A percentile compares a stretch with the other conserved stretches of the same genome.
Conservation (phyloP, 1,139 yeast genomes). For the Scheffersomyces stambukii region DNA sequence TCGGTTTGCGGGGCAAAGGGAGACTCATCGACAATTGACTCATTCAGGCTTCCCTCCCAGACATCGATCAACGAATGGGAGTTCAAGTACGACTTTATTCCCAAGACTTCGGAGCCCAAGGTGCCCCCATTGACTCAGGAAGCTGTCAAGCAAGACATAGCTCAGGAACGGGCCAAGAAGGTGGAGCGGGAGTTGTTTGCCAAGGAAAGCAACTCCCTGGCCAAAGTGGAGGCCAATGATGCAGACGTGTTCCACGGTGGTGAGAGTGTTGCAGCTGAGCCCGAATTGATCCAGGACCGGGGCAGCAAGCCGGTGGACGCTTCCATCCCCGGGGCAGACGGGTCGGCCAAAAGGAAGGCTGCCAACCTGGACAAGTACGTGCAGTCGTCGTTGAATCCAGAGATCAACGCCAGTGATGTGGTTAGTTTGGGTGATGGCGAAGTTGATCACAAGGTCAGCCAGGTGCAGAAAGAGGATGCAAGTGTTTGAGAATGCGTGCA, state of each 20-base stretch:
- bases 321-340: slow-evolving; percentile 10
- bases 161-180: slow-evolving; percentile 35
- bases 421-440: slow-evolving; percentile 34
- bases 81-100: slow-evolving; percentile 49
- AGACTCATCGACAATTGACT: slow-evolving; percentile 44
- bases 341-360: slow-evolving; percentile 22
- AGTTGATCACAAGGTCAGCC: slow-evolving; percentile 35
- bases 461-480: slow-evolving; percentile 24
- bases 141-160: slow-evolving; percentile 48
- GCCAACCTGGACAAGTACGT: slow-evolving; percentile 41
- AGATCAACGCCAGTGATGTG: slow-evolving; percentile 35
- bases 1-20: slow-evolving; percentile 28
- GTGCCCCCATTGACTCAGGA: slow-evolving; percentile 50
- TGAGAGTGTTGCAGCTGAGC: slow-evolving; percentile 35
- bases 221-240: slow-evolving; percentile 43
- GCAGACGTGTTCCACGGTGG: slow-evolving; percentile 45
- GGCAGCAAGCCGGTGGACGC: slow-evolving; percentile 28
- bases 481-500: too few species aligned
- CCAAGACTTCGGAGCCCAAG: slow-evolving; percentile 42
- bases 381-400: slow-evolving; percentile 41
- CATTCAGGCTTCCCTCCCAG: slow-evolving; percentile 43
- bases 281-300: slow-evolving; percentile 37
- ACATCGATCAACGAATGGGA: slow-evolving; percentile 48
- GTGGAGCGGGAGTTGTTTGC: slow-evolving; percentile 41
- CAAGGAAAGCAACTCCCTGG: slow-evolving; percentile 33